Base-by-base conservation (phyloP, 164 flowering plant species). In the Sedum album region DNA sequence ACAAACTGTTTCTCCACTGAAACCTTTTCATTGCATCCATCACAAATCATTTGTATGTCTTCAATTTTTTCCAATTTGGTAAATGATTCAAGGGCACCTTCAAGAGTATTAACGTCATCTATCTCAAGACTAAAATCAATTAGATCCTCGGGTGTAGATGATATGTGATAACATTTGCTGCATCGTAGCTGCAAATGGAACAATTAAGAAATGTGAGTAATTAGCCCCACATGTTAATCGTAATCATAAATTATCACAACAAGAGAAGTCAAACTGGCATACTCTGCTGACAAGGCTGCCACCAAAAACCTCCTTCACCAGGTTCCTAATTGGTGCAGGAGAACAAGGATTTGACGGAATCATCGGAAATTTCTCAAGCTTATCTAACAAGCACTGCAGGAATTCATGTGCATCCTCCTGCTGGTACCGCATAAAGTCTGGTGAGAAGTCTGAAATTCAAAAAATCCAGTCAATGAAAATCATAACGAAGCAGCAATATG, bases 371-470 rank as follows among this genome's bases (percentile, higher is more conserved):
- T 78, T 76, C 60, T 86, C 94, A 64, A 94, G 84, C 72, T 73
- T 87, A 75, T 90, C 96, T 73, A 94, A 71, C 67, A 91, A 78
- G 78, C 86, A 83, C 49, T 88, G 93, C 67, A 91, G 72, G 70
- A 90, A 94, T 67, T 91, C 99, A 82, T 94, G 99, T 48, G 99
- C 99, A 87, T 94, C 99, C 79, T 91, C 97, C 74, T 91, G 99
- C 69, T 83, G 78, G 69, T 65, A 81, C 67, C 84, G 79, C 25
- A 41, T 69, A 62, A 93, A 93, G 68, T 17, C 65, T 15, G 95
- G 72, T 18, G 89, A 87, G 39, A 89, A 38, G 70, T 85, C 98
- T 93, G 66, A 53, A 44, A 69, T 65, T 23, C 53, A 17, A 21
- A n/a, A n/a, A n/a, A n/a, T n/a, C n/a, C n/a, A n/a, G n/a, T n/a